phyloP scores from a whole-genome alignment of 139 green algal species.

The Zygnema circumcarinatum region DNA sequence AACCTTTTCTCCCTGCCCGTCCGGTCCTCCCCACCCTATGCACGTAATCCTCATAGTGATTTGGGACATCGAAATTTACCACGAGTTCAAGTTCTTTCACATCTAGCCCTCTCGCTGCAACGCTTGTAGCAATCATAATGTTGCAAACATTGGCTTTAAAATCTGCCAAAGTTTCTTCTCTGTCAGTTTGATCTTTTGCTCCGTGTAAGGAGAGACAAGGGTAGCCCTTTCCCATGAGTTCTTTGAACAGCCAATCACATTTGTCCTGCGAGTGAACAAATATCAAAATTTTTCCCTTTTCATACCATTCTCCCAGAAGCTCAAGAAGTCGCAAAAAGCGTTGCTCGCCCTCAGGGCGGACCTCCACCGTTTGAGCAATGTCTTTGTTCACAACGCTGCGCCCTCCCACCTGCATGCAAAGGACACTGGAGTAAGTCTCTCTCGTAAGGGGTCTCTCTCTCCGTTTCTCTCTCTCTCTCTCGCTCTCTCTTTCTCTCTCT shows the following conservation, averaged over 20 bases:
- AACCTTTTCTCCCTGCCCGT: slow-evolving; percentile 84
- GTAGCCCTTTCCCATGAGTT: slow-evolving; percentile 87
- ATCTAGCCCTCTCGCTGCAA: slow-evolving; percentile 94
- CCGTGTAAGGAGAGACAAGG: slow-evolving; percentile 93
- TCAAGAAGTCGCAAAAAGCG: slow-evolving; percentile 95
- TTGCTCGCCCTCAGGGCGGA: slow-evolving; percentile 71
- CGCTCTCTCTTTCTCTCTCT: slow-evolving; percentile 1
- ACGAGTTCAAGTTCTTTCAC: slow-evolving; percentile 93
- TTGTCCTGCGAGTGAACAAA: slow-evolving; percentile 91
- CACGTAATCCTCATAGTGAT: slow-evolving; percentile 99
- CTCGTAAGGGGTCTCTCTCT: neutral
- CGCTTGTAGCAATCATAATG: slow-evolving; percentile 74
- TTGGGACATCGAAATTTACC: slow-evolving; percentile 96
- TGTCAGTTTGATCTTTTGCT: slow-evolving; percentile 96
- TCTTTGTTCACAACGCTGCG: slow-evolving; percentile 90
- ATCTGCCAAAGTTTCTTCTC: slow-evolving; percentile 93
- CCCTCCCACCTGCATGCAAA: slow-evolving; percentile 75
- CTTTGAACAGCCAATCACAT: slow-evolving; percentile 91
- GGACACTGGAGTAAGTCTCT: neutral
- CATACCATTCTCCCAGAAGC: slow-evolving; percentile 85
- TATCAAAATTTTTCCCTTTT: slow-evolving; percentile 73
- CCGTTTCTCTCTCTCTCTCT: neutral
- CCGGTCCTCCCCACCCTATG: slow-evolving; percentile 91
- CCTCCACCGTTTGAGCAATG: slow-evolving; percentile 92
- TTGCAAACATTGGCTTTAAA: slow-evolving; percentile 95